These are phyloP conservation scores for Metschnikowia sp. DNA, from an alignment of 805 yeast genomes.

Conservation along the genomic window DNA sequence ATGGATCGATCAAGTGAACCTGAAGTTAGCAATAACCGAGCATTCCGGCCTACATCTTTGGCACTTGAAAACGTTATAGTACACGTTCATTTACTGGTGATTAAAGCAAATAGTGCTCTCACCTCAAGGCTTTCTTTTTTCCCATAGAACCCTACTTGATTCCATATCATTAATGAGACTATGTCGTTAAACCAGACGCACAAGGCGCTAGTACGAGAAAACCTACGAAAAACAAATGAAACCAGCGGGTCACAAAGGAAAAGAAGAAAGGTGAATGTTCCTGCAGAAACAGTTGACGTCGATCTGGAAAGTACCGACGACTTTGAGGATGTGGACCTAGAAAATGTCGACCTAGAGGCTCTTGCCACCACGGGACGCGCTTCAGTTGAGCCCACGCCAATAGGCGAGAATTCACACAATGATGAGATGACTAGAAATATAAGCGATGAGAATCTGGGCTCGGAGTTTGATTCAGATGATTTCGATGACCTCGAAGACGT, in stretches of 20 bases:
- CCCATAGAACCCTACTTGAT: neutral
- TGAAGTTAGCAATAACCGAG: too few species aligned
- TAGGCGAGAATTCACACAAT: neutral
- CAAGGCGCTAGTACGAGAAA: constrained; percentile 14
- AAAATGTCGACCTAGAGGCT: constrained; percentile 27
- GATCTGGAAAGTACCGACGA: constrained; percentile 9
- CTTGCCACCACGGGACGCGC: neutral
- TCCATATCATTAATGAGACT: too few species aligned
- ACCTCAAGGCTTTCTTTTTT: neutral
- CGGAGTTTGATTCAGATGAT: constrained; percentile 32
- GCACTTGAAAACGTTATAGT: too few species aligned
- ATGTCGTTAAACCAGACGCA: constrained; percentile 13
- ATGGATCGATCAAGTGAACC: too few species aligned
- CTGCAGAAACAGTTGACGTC: constrained; percentile 5
- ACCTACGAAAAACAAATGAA: constrained; percentile 2
- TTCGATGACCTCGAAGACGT: constrained; percentile 32
- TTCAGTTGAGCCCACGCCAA: neutral
- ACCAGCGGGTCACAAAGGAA: constrained; percentile 3
- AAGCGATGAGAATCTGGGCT: neutral
- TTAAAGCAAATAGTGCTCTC: neutral
- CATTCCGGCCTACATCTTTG: too few species aligned
- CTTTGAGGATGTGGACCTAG: constrained; percentile 13
- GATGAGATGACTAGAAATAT: neutral
- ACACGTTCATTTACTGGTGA: too few species aligned
- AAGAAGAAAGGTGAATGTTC: constrained; percentile 5